phyloP scores from a whole-genome alignment of 1,284 basidiomycete species.

The Melampsora occidentalis region DNA sequence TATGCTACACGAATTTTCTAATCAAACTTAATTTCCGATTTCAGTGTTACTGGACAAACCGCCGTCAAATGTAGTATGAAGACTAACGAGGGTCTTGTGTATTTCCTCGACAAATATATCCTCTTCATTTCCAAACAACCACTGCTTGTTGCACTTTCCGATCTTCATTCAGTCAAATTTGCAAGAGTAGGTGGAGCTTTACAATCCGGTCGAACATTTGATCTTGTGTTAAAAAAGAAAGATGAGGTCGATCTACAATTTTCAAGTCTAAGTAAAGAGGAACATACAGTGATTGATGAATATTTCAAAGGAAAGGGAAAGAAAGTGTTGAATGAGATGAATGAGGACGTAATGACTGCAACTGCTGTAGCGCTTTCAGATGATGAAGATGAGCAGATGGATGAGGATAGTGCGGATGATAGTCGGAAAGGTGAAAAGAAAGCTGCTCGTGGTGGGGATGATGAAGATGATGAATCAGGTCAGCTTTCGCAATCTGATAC shows the following conservation, averaged over 20 bases:
- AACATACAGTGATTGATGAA: conserved; percentile 78
- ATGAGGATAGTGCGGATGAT: conserved; percentile 60
- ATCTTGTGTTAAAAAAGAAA: conserved; percentile 84
- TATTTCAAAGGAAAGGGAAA: conserved; percentile 89
- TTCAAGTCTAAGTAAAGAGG: conserved; percentile 91
- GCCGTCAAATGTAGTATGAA: conserved; percentile 93
- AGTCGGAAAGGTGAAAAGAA: conserved; percentile 48
- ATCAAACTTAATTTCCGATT: conserved; percentile 21
- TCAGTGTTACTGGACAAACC: conserved; percentile 58
- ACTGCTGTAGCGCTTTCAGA: conserved; percentile 65
- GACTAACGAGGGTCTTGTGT: conserved; percentile 93
- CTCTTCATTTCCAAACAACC: conserved; percentile 98
- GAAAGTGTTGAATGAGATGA: conserved; percentile 93
- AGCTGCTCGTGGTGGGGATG: conserved; percentile 28
- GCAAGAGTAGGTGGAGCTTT: conserved; percentile 90
- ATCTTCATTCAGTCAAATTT: conserved; percentile 88
- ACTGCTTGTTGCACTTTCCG: conserved; percentile 81
- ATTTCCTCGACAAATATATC: conserved; percentile 95
- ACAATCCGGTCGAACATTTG: conserved; percentile 87
- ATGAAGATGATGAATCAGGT: conserved; percentile 47
- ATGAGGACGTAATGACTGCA: conserved; percentile 70
- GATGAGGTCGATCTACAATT: conserved; percentile 71
- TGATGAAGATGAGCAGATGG: conserved; percentile 78
- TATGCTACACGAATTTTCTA: background rate
- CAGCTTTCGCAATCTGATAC: conserved; percentile 14